A percentile compares a stretch with the other conserved stretches of the same genome.
Evolutionary conservation across 176 grass and related monocot species (phyloP).

Genomic region (Poa annua): DNA sequence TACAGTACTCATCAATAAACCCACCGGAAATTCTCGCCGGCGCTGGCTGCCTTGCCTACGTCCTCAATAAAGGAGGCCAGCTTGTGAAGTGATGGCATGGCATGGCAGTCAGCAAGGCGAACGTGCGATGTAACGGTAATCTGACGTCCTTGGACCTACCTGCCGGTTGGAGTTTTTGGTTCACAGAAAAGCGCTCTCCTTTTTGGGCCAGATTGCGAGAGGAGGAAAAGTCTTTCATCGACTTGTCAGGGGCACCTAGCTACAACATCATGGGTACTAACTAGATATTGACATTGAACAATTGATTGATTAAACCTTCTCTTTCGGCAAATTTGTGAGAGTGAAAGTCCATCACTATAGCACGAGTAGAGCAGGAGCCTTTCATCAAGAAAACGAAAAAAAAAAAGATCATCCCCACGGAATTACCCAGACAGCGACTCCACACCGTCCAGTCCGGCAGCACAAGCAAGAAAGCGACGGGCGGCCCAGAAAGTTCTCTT

Average conservation of each 20-base stretch:
- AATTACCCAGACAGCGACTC: too few relatives aligned
- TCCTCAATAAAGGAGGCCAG: neutral
- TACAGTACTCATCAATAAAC: neutral
- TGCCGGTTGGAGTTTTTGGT: neutral
- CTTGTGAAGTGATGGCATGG: neutral
- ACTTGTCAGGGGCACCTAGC: too few relatives aligned
- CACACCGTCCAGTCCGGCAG: too few relatives aligned
- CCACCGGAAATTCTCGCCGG: slow-evolving; percentile 18
- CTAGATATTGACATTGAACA: too few relatives aligned
- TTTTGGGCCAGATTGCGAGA: too few relatives aligned
- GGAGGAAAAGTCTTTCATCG: too few relatives aligned
- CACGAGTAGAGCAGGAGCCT: neutral
- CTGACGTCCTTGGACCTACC: neutral
- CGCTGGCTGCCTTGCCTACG: neutral
- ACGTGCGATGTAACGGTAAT: neutral
- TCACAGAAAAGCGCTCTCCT: too few relatives aligned
- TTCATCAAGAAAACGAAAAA: neutral
- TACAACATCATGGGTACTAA: too few relatives aligned
- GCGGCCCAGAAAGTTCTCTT: too few relatives aligned
- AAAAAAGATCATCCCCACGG: too few relatives aligned
- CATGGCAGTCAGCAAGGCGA: neutral
- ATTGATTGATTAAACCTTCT: neutral
- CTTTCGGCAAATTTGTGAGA: neutral
- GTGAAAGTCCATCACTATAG: neutral
- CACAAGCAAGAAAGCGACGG: too few relatives aligned